Conservation (phyloP, 768 basidiomycete species). For the Guyanaporus albipodus region DNA sequence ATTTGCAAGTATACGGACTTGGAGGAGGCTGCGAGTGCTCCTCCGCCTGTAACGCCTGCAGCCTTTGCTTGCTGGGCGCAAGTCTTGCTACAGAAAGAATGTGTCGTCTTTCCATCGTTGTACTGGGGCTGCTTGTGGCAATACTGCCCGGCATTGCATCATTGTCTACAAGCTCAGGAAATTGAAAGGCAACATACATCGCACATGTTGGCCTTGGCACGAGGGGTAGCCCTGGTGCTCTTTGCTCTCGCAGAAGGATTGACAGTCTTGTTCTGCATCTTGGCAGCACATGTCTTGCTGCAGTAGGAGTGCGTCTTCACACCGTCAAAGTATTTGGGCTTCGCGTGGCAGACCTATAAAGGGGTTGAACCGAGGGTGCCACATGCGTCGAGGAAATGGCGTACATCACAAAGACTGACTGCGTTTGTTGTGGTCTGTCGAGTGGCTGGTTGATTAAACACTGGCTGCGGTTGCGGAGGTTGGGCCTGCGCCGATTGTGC, state of each 20-base stretch:
- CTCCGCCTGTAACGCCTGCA: slow-evolving; percentile 24
- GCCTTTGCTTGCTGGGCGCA: slow-evolving; percentile 50
- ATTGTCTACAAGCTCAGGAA: slow-evolving; percentile 2
- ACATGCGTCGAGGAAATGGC: slow-evolving; percentile 15
- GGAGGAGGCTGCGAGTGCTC: slow-evolving; percentile 21
- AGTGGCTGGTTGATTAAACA: slow-evolving; percentile 3
- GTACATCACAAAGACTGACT: slow-evolving; percentile 49
- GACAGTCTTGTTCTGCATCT: slow-evolving; percentile 34
- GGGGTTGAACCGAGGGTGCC: neutral
- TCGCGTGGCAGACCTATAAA: slow-evolving; percentile 48
- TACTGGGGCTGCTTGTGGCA: slow-evolving; percentile 60
- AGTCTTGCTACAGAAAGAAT: slow-evolving; percentile 61
- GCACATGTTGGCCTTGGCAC: slow-evolving; percentile 40
- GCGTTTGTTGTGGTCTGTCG: slow-evolving; percentile 23
- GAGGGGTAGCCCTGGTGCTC: slow-evolving; percentile 22
- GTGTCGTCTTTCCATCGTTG: slow-evolving; percentile 52
- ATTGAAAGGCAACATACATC: slow-evolving; percentile 38
- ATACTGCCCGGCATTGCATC: slow-evolving; percentile 35
- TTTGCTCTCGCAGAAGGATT: slow-evolving; percentile 28
- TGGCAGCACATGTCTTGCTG: slow-evolving; percentile 53
- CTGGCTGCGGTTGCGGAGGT: slow-evolving; percentile 23
- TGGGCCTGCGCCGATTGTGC: slow-evolving; percentile 26
- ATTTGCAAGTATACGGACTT: slow-evolving; percentile 28
- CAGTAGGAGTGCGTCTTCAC: slow-evolving; percentile 55
- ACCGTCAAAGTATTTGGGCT: slow-evolving; percentile 56